phyloP scores from a whole-genome alignment of 1,284 basidiomycete genomes.

The Leccinum variabile region DNA sequence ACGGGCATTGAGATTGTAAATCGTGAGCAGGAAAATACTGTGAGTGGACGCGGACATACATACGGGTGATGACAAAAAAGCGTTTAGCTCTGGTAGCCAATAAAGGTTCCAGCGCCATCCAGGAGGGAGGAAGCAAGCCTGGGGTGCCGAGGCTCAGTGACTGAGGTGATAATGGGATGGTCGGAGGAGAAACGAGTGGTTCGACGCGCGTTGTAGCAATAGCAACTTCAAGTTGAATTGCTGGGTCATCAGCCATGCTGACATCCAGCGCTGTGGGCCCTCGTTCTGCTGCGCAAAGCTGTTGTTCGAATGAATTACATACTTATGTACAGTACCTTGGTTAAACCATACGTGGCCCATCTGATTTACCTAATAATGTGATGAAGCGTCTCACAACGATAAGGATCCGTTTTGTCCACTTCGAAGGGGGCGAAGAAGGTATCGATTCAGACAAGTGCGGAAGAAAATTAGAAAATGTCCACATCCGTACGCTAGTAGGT shows the following conservation, averaged over 20 bases:
- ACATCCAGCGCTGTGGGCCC: not conserved
- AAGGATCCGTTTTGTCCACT: not conserved
- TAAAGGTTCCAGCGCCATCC: constrained; percentile 66
- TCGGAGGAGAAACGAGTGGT: not conserved
- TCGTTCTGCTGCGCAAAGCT: not conserved
- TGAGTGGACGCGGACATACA: constrained; percentile 22
- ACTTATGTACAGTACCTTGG: not conserved
- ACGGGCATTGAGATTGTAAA: constrained; percentile 13
- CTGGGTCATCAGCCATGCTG: not conserved
- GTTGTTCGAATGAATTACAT: not conserved
- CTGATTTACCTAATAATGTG: not conserved
- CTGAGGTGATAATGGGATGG: constrained; percentile 6
- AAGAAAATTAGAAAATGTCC: constrained; percentile 21
- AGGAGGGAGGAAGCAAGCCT: constrained; percentile 18
- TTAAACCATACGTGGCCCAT: not conserved
- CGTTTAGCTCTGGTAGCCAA: constrained; percentile 64
- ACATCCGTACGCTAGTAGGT: constrained; percentile 23
- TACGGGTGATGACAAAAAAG: constrained; percentile 65
- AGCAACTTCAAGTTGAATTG: not conserved
- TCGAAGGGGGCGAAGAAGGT: not conserved
- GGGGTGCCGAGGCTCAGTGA: constrained; percentile 7
- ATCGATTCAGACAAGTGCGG: constrained; percentile 15
- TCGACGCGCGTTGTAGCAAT: not conserved
- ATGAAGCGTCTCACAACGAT: not conserved
- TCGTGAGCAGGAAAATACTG: constrained; percentile 11